Evolutionary conservation across 2,329 filamentous ascomycete genomes (phyloP).

Genomic region (Sphaerostilbella broomeana): DNA sequence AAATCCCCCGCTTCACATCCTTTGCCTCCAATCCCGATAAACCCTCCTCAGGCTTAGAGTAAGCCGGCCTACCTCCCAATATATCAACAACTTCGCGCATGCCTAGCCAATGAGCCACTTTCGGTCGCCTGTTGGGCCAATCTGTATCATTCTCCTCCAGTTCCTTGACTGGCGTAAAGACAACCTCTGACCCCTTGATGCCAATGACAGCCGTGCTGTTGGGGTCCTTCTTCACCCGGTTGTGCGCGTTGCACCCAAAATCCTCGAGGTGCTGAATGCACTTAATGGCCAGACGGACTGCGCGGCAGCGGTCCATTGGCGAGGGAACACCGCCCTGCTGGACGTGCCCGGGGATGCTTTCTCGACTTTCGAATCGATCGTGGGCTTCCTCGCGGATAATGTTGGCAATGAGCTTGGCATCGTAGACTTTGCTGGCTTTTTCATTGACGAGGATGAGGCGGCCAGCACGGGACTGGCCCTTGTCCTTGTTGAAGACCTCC

Average conservation of each 20-base stretch:
- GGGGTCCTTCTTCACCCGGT: constrained; percentile 66
- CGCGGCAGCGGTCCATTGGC: constrained; percentile 91
- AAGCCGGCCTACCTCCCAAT: constrained; percentile 63
- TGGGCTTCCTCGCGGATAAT: constrained; percentile 93
- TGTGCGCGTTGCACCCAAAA: constrained; percentile 59
- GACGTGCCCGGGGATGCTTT: constrained; percentile 88
- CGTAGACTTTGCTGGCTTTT: constrained; percentile 84
- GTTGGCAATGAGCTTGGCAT: constrained; percentile 84
- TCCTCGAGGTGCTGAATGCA: constrained; percentile 86
- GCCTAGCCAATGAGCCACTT: constrained; percentile 75
- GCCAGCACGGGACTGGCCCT: constrained; percentile 80
- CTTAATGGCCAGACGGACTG: constrained; percentile 86
- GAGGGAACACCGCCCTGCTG: constrained; percentile 91
- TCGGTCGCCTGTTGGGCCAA: constrained; percentile 84
- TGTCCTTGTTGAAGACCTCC: constrained; percentile 76
- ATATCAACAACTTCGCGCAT: constrained; percentile 79
- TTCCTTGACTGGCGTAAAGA: constrained; percentile 75
- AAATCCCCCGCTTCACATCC: constrained; percentile 51
- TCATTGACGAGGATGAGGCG: constrained; percentile 97
- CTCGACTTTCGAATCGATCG: constrained; percentile 84
- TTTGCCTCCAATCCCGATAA: constrained; percentile 51
- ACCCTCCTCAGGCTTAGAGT: constrained; percentile 42
- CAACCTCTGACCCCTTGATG: constrained; percentile 80
- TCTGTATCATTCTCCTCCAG: constrained; percentile 84
- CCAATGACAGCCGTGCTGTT: constrained; percentile 78